A percentile compares a stretch with the other conserved stretches of the same genome.
phyloP scores from a whole-genome alignment of 1,284 basidiomycete species.

The Chondrostereum purpureum region DNA sequence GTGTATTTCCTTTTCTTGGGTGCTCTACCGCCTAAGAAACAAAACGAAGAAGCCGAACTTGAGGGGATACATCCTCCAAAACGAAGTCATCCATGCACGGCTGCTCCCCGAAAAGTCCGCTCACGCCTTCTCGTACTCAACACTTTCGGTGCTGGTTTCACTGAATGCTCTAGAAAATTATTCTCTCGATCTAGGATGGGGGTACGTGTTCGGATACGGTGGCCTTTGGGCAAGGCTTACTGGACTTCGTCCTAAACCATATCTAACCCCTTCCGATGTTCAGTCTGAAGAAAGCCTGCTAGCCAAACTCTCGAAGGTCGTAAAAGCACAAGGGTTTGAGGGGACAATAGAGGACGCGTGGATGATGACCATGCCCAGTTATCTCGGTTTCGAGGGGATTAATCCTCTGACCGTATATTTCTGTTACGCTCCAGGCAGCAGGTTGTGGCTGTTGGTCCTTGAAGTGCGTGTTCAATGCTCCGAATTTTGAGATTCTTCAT shows the following conservation, averaged over 20 bases:
- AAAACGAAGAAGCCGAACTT: slow-evolving; percentile 1
- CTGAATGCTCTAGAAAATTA: slow-evolving; percentile 50
- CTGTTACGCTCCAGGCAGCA: slow-evolving; percentile 39
- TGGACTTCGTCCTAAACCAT: slow-evolving; percentile 40
- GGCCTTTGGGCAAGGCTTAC: slow-evolving; percentile 35
- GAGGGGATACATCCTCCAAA: slow-evolving; percentile 44
- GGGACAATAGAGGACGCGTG: slow-evolving; percentile 44
- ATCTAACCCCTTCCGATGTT: slow-evolving; percentile 42
- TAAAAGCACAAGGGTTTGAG: slow-evolving; percentile 25
- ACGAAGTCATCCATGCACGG: slow-evolving; percentile 51
- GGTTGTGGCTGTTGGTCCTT: slow-evolving; percentile 47
- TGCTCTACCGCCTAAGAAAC: too few relatives aligned
- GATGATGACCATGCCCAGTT: slow-evolving; percentile 73
- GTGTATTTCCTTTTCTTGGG: too few relatives aligned
- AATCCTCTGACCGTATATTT: slow-evolving; percentile 75
- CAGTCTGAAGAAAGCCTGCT: slow-evolving; percentile 15
- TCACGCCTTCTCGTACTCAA: slow-evolving; percentile 62
- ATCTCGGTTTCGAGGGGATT: slow-evolving; percentile 64
- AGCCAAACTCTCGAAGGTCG: slow-evolving; percentile 32
- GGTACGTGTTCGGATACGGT: slow-evolving; percentile 49
- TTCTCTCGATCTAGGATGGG: slow-evolving; percentile 41
- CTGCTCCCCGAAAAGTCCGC: slow-evolving; percentile 44
- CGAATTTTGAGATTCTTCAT: too few relatives aligned
- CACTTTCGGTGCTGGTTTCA: slow-evolving; percentile 55
- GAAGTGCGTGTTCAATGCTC: slow-evolving; percentile 36